Evolutionary conservation across 75 land plant species (phyloP), one percentile per base, ranked within the genome.

Genomic region (Pseudotsuga menziesii): DNA sequence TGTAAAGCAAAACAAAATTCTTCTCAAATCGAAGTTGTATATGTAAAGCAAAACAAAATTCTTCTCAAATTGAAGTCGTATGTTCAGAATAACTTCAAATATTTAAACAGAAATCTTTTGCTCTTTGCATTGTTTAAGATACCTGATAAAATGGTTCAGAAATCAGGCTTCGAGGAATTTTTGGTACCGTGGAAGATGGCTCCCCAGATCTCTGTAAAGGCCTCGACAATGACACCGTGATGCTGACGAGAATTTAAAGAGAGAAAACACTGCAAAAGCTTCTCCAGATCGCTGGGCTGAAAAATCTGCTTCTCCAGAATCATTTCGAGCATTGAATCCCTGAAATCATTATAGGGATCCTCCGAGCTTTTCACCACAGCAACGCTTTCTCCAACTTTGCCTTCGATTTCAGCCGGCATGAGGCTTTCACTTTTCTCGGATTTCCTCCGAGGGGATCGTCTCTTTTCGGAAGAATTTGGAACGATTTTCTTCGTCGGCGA

Each of bases 271-370:
- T 85, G 80, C 58, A 91, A 59, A 14, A 91, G 90, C 79, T 89
- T 80, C 72, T 91, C 87, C 69, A 91, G 74, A 36, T 89, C 91
- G 41, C 48, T 59, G 0, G 35, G 71, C 19, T 74, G 78, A 32
- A 80, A 76, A 74, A 89, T 80, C 48, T 85, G 74, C 71, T 86
- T 91, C 82, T 89, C 91, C 78, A 86, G 19, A 5, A 91, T 89
- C 93, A 91, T 91, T 78, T 91, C 91, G 74, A 84, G 52, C 87
- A 91, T 91, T 22, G 93, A 91, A 35, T 75, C 80, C 78, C 78
- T 84, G 81, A 91, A 91, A 64, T 91, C 93, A 58, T 70, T 75
- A 75, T 84, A 84, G 4, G 93, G 93, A 52, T 84, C 81, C 32
- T 77, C 72, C 19, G 93, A 89, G 32, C 57, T 79, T 82, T 91